Base-by-base conservation (phyloP, 129 eudicot species). In the Glebionis coronaria region DNA sequence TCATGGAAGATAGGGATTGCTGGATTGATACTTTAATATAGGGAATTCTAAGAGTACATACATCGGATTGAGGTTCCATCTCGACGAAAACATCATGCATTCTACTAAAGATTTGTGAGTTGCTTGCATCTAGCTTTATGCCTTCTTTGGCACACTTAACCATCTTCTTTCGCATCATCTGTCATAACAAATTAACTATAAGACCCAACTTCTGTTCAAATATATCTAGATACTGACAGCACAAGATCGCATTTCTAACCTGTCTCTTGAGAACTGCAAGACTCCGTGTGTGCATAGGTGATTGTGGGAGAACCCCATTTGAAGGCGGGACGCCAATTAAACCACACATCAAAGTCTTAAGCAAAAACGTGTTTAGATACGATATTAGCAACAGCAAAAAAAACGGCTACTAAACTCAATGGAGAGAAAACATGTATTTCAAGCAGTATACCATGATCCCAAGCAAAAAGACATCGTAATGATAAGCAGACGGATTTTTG, bases 291-390 rank as follows among this genome's bases (percentile, higher is more conserved):
- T 90, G 97, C 95, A 90, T 90, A 16, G 97, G 97, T 51, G 97
- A 86, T 68, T 90, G 97, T 21, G 97, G 97, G 64, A 90, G 95
- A 62, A 90, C 97, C 19, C 97, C 97, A 31, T 90, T 90, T 27
- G 97, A 90, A 65, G 97, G 97, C 60, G 97, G 97, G 45, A 90
- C 81, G 28, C 97, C 97, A 68, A 90, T 88, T 79, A 90, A 86
- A 45, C 97, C 97, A 71, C 97, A 90, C 75, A 90, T 64, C 79
- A 90, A 80, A 49, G 97, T 90, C 97, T 90, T 68, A 80, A 79
- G 47, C 23, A 79, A 77, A 49, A 68, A 31, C 57, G 25, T 1
- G 18, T 12, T 35, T 18, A 0, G 18, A 51, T 49, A 8, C 13
- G 65, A 42, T 12, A 25, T 58, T 50, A 64, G 67, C 9, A 74